These are phyloP conservation scores for Colletotrichum navitas DNA, from an alignment of 2,329 filamentous ascomycete species.

Conservation along the genomic window DNA sequence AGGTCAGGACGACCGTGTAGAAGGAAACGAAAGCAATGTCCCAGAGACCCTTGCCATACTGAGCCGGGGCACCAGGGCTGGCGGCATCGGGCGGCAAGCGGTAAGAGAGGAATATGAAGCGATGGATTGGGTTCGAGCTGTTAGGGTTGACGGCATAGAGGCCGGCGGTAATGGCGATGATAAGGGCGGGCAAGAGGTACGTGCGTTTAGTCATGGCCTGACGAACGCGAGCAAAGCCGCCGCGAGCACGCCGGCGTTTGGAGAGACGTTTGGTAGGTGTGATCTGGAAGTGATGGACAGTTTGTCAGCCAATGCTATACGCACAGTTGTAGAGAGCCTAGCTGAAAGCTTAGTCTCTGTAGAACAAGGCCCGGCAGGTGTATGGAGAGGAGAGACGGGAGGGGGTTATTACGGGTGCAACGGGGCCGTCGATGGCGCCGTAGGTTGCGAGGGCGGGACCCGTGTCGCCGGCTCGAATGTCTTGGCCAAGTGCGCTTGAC, in stretches of 20 bases:
- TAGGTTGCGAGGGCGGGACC: conserved; percentile 66
- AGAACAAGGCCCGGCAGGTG: neutral
- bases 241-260: conserved; percentile 68
- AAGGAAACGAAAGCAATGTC: conserved; percentile 91
- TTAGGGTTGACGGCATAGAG: conserved; percentile 82
- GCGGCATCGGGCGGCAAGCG: conserved; percentile 68
- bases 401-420: conserved; percentile 21
- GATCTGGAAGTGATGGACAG: conserved; percentile 16
- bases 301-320: conserved; percentile 10
- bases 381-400: neutral
- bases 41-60: conserved; percentile 90
- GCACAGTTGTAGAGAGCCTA: neutral
- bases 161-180: conserved; percentile 72
- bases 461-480: conserved; percentile 68
- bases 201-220: conserved; percentile 72
- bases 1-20: conserved; percentile 90
- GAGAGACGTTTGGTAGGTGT: conserved; percentile 57
- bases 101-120: conserved; percentile 93
- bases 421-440: conserved; percentile 41
- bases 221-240: conserved; percentile 60
- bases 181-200: conserved; percentile 74
- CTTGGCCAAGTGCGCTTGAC: conserved; percentile 66
- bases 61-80: conserved; percentile 60
- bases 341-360: neutral
- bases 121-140: conserved; percentile 81